A percentile compares a stretch with the other conserved stretches of the same genome.
Conservation (phyloP, 345 rosid genomes). For the Streptanthus diversifolius region DNA sequence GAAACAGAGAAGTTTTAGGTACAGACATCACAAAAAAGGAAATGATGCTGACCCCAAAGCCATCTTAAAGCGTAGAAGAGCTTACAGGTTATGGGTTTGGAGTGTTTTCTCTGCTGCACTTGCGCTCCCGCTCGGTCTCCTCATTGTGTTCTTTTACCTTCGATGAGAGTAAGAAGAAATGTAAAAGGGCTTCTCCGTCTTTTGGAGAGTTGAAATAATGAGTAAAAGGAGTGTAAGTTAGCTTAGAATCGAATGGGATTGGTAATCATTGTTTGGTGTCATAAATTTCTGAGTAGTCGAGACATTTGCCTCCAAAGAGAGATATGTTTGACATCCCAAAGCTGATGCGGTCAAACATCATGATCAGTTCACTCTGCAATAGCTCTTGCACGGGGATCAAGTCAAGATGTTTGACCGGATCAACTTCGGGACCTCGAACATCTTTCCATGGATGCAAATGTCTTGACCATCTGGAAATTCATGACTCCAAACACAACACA, state of each 20-base stretch:
- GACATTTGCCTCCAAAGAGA: neutral
- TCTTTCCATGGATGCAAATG: slow-evolving; percentile 12
- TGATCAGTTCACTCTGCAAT: neutral
- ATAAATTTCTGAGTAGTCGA: neutral
- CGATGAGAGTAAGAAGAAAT: slow-evolving; percentile 9
- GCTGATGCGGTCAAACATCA: neutral
- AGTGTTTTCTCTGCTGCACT: slow-evolving; percentile 47
- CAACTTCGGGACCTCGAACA: neutral
- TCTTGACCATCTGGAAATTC: neutral
- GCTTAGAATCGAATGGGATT: neutral
- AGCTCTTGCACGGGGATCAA: neutral
- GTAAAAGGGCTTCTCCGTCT: neutral
- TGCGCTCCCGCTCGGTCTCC: slow-evolving; percentile 38
- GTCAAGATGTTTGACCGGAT: neutral
- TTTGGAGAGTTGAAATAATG: neutral
- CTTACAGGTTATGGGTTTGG: slow-evolving; percentile 63
- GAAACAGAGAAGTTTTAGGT: slow-evolving; percentile 46
- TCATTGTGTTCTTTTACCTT: slow-evolving; percentile 37
- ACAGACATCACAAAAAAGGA: slow-evolving; percentile 44
- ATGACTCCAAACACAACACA: neutral
- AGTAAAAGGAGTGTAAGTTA: neutral
- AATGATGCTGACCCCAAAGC: slow-evolving; percentile 57
- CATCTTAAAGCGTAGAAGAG: slow-evolving; percentile 59
- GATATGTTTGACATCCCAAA: neutral
- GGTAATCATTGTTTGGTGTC: slow-evolving; percentile 1